A percentile compares a stretch with the other conserved stretches of the same genome.
Evolutionary conservation across 495 filamentous ascomycete genomes (phyloP).

Genomic region (Talaromyces nanjingensis): DNA sequence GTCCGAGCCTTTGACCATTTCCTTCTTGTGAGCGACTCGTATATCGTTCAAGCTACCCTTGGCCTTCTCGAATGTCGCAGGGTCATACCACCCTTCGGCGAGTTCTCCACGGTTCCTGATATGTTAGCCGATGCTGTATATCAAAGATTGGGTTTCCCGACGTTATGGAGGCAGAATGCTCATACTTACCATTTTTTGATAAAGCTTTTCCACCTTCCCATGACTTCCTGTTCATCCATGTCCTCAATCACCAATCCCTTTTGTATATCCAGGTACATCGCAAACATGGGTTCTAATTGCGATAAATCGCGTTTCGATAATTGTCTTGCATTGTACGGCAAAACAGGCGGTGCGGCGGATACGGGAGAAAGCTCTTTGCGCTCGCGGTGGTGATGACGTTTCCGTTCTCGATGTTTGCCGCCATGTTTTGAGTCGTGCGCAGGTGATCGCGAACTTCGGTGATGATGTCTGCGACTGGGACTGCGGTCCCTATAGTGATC

Average conservation of each 20-base stretch:
- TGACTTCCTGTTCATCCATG: conserved; percentile 60
- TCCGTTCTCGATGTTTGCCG: conserved; percentile 22
- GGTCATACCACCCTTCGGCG: conserved; percentile 90
- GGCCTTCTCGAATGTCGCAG: conserved; percentile 50
- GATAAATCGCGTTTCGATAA: conserved; percentile 61
- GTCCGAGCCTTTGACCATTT: not conserved
- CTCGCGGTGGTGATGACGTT: conserved; percentile 17
- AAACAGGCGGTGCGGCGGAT: conserved; percentile 22
- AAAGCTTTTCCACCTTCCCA: conserved; percentile 92
- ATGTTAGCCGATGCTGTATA: conserved; percentile 14
- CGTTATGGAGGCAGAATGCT: no score
- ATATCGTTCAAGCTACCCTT: conserved; percentile 11
- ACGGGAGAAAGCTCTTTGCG: conserved; percentile 7
- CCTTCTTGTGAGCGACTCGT: not conserved
- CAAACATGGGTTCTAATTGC: conserved; percentile 64
- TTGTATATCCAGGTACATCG: conserved; percentile 83
- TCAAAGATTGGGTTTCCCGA: no score
- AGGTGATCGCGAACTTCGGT: conserved; percentile 19
- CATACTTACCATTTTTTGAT: conserved; percentile 73
- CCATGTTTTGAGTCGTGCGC: conserved; percentile 9
- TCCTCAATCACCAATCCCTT: conserved; percentile 62
- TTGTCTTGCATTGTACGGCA: conserved; percentile 60
- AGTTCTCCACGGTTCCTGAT: conserved; percentile 84
- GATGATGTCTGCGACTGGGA: conserved; percentile 14
- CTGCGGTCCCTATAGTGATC: conserved; percentile 19